Evolutionary conservation across 2,329 filamentous ascomycete genomes (phyloP), one percentile per base, ranked within the genome.

Genomic region (Aspergillus ochraceoroseus): DNA sequence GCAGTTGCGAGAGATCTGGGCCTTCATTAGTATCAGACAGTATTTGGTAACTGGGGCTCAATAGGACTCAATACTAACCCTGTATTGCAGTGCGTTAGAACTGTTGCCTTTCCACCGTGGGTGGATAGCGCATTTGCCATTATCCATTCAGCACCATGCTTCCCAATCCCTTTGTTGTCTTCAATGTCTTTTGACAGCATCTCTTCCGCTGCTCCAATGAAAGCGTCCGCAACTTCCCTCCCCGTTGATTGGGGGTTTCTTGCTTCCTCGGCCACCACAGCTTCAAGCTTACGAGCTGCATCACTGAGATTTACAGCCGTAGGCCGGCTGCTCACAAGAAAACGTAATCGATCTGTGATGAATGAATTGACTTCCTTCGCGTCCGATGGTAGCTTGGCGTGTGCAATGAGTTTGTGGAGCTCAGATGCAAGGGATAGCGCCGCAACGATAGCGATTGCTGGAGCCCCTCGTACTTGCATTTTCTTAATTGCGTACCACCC

Each of bases 381-480:
- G 3, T 70, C 64, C 22, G 66, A 48, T 1, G 76, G 68, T 4
- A 74, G 53, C 49, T 70, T 71, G 11, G 53, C 51, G 14, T 49
- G 27, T 2, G 49, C 34, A 5, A 53, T 38, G 5, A 65, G 67
- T 44, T 56, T 76, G 35, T 80, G 71, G 6, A 96, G 68, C 63
- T 96, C 90, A 6, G 95, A 86, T 1, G 88, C 89, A 23, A 95
- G 77, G 2, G 86, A 83, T 22, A 98, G 76, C 13, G 85, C 86
- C 14, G 92, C 92, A n/a, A 98, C 92, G 50, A 98, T 96, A 30
- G 92, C 92, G 63, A 98, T 98, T 31, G 92, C 92, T 0, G 92
- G 92, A 4, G 92, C 92, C 27, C 87, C 84, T 37, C 79, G 73
- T 11, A 73, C 71, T 50, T 76, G 75, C 79, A 83, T 83, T 34